phyloP scores from a whole-genome alignment of 1,284 basidiomycete species.

The Tranzscheliella williamsii region DNA sequence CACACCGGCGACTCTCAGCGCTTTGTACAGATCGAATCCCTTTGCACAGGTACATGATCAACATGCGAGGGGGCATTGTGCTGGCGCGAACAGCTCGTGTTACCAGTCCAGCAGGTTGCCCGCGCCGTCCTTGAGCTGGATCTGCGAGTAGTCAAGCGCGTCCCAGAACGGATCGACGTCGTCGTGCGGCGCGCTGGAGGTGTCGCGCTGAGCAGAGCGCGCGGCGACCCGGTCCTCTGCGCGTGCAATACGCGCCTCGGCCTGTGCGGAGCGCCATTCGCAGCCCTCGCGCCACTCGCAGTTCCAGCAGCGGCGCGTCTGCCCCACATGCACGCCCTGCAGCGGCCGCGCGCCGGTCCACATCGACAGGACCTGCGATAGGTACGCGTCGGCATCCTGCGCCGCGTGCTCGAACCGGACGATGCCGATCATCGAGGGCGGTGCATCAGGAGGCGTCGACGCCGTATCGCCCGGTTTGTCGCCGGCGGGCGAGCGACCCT shows the following conservation, averaged over 20 bases:
- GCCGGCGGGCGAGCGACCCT: background rate
- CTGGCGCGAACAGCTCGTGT: no score
- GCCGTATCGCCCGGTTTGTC: no score
- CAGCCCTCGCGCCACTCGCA: constrained; percentile 53
- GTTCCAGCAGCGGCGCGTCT: constrained; percentile 41
- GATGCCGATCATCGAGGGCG: constrained; percentile 29
- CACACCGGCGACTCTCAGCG: no score
- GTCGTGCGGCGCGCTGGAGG: no score
- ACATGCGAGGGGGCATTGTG: background rate
- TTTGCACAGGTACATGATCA: background rate
- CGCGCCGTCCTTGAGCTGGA: constrained; percentile 3
- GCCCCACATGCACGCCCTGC: constrained; percentile 25
- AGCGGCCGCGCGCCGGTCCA: constrained; percentile 36
- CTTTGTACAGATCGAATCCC: no score
- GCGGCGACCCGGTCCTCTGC: no score
- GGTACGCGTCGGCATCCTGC: constrained; percentile 15
- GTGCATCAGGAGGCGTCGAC: no score
- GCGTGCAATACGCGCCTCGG: background rate
- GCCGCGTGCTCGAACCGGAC: constrained; percentile 32
- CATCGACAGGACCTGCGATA: constrained; percentile 32
- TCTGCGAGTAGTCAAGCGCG: constrained; percentile 12
- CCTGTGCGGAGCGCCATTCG: constrained; percentile 45
- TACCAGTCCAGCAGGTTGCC: constrained; percentile 29
- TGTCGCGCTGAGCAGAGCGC: no score
- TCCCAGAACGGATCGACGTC: constrained; percentile 25